Percentiles rank a stretch among this genome's conserved stretches.
These are phyloP conservation scores for Condylostoma magnum DNA, from an alignment of 169 alveolate species.

Conservation along the genomic window DNA sequence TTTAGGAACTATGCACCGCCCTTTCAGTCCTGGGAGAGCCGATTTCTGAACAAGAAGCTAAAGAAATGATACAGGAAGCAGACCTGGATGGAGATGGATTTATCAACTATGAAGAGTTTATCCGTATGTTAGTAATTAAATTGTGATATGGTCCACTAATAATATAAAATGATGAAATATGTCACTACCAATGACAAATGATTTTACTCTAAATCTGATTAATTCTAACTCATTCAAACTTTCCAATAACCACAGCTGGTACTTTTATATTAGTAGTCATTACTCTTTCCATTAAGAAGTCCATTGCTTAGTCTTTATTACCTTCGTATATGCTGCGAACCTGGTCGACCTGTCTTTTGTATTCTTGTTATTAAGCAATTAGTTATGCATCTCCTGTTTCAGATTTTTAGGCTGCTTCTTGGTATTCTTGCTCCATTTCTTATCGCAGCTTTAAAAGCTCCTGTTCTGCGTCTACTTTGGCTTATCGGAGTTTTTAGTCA, in stretches of 20 bases:
- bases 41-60: constrained; percentile 45
- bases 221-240: constrained; percentile 11
- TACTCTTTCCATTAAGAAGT: constrained; percentile 22
- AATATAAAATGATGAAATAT: too few relatives aligned
- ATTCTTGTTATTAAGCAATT: background rate
- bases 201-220: too few relatives aligned
- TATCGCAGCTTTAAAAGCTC: constrained; percentile 11
- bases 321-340: background rate
- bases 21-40: constrained; percentile 43
- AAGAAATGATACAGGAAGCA: constrained; percentile 58
- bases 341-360: background rate
- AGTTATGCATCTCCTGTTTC: background rate
- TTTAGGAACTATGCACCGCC: too few relatives aligned
- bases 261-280: constrained; percentile 11
- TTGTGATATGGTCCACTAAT: too few relatives aligned
- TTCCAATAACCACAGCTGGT: constrained; percentile 28
- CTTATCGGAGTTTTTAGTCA: constrained; percentile 15
- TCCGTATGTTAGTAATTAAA: constrained; percentile 52
- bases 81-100: constrained; percentile 73
- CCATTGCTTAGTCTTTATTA: constrained; percentile 12
- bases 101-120: constrained; percentile 63
- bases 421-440: constrained; percentile 18
- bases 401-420: background rate
- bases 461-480: constrained; percentile 31
- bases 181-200: too few relatives aligned